A percentile compares a stretch with the other conserved stretches of the same genome.
These are phyloP conservation scores for Malus hybrid DNA, from an alignment of 331 rosid species.

Conservation along the genomic window DNA sequence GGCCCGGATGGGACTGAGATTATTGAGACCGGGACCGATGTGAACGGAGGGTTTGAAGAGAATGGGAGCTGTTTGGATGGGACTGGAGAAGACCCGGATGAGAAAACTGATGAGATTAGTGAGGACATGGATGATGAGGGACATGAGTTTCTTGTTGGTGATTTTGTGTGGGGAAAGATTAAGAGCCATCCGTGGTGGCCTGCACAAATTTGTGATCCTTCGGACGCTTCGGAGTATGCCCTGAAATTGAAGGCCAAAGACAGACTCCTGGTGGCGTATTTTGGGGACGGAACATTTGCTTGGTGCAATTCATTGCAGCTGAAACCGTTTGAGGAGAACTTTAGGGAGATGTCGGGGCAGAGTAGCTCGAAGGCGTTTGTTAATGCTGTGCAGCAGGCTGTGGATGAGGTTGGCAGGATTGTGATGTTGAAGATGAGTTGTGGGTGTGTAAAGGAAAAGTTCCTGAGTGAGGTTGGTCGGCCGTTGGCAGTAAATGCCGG, in stretches of 20 bases:
- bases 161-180: constrained; percentile 80
- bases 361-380: constrained; percentile 38
- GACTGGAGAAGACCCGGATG: constrained; percentile 14
- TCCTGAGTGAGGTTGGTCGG: constrained; percentile 6
- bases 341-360: constrained; percentile 47
- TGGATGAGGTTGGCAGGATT: constrained; percentile 51
- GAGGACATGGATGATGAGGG: constrained; percentile 28
- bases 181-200: constrained; percentile 88
- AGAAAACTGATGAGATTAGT: constrained; percentile 15
- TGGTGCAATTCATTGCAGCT: constrained; percentile 74
- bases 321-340: constrained; percentile 61
- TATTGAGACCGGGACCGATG: not conserved
- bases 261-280: constrained; percentile 55
- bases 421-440: constrained; percentile 41
- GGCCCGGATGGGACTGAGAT: not conserved
- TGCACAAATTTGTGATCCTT: constrained; percentile 57
- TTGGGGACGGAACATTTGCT: constrained; percentile 66
- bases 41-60: not conserved
- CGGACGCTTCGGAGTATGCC: constrained; percentile 49
- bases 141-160: constrained; percentile 43
- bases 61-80: constrained; percentile 14
- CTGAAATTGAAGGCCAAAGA: constrained; percentile 42
- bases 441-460: constrained; percentile 12
- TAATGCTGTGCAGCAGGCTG: constrained; percentile 60
- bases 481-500: constrained; percentile 45